A percentile compares a stretch with the other conserved stretches of the same genome.
These are phyloP conservation scores for Cadophora malorum DNA, from an alignment of 2,329 filamentous ascomycete genomes.

Conservation along the genomic window DNA sequence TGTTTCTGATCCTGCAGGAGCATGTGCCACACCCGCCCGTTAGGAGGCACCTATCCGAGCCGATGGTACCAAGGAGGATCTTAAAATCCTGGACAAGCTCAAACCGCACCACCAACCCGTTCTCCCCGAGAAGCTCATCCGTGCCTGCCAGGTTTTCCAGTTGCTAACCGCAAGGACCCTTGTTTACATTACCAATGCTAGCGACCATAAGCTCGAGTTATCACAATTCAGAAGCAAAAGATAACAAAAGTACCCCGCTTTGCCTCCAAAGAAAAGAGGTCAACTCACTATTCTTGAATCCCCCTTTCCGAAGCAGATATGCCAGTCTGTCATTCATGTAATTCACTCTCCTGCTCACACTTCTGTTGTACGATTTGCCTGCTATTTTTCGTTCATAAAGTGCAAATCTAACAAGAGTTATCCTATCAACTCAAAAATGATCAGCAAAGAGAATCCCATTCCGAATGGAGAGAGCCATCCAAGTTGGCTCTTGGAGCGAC, in stretches of 20 bases:
- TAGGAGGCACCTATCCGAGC: not conserved
- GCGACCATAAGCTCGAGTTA: not conserved
- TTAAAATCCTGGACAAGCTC: not conserved
- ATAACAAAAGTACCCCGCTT: not conserved
- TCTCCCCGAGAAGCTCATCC: not conserved
- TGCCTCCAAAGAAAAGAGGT: not conserved
- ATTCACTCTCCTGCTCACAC: not conserved
- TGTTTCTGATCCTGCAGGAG: not conserved
- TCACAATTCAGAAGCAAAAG: not conserved
- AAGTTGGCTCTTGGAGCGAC: slow-evolving; percentile 14
- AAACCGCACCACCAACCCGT: not conserved
- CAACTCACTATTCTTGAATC: not conserved
- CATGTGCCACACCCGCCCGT: not conserved
- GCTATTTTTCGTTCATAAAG: not conserved
- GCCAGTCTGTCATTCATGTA: too few relatives aligned
- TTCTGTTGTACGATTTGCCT: not conserved
- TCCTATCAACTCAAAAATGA: not conserved
- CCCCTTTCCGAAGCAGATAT: too few relatives aligned
- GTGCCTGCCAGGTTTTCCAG: not conserved
- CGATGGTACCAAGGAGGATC: not conserved
- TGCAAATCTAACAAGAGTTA: not conserved
- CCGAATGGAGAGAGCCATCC: not conserved
- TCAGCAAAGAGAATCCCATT: not conserved
- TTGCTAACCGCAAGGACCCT: not conserved
- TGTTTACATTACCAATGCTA: not conserved